These are phyloP conservation scores for Tuber brumale DNA, from an alignment of 495 filamentous ascomycete species.

Conservation along the genomic window DNA sequence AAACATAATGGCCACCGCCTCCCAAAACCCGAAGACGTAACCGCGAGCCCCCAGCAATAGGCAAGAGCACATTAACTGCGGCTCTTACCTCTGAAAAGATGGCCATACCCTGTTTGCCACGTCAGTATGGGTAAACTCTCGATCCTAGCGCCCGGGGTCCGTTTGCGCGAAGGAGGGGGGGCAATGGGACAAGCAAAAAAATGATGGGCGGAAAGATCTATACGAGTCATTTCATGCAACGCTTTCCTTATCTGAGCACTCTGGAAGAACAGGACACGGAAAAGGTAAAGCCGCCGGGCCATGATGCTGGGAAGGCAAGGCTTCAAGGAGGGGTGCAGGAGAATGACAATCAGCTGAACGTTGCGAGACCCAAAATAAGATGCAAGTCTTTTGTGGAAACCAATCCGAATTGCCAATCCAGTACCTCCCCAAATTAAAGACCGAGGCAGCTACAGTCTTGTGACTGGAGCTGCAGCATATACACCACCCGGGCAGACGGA, in stretches of 20 bases:
- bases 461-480: constrained; percentile 40
- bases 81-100: constrained; percentile 32
- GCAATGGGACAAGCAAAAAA: constrained; percentile 36
- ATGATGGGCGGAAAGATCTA: constrained; percentile 40
- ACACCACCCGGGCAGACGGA: constrained; percentile 25
- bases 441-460: constrained; percentile 41
- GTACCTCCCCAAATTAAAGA: constrained; percentile 30
- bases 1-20: constrained; percentile 35
- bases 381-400: constrained; percentile 40
- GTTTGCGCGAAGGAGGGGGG: constrained; percentile 32
- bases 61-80: constrained; percentile 35
- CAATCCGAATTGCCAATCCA: constrained; percentile 37
- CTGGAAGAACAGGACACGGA: constrained; percentile 38
- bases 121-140: constrained; percentile 43
- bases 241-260: constrained; percentile 41
- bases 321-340: constrained; percentile 36
- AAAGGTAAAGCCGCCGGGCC: constrained; percentile 40
- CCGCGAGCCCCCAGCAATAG: constrained; percentile 30
- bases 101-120: constrained; percentile 43
- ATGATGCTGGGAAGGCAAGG: constrained; percentile 33
- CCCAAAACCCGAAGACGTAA: constrained; percentile 30
- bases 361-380: constrained; percentile 36
- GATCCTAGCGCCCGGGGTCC: constrained; percentile 39
- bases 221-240: constrained; percentile 42
- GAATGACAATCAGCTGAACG: constrained; percentile 42